Percentiles rank a stretch among this genome's conserved stretches.
Evolutionary conservation across 805 yeast genomes (phyloP).

Genomic region (Zygotorulaspora sp.): DNA sequence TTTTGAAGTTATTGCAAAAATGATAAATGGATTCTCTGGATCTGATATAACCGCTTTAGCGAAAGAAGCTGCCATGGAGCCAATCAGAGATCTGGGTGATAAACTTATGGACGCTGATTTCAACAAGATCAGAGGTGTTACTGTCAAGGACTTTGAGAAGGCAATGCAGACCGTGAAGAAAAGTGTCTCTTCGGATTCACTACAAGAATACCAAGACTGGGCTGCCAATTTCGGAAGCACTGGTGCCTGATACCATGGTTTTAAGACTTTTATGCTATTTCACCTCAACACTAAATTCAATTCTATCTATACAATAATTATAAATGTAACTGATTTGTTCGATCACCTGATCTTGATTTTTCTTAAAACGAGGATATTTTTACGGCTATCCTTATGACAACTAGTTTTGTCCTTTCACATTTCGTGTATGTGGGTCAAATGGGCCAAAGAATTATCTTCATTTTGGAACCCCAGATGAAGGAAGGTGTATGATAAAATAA

Average conservation of each 20-base stretch:
- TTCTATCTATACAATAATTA: too few relatives aligned
- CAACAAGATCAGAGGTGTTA: conserved; percentile 74
- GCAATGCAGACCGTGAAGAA: conserved; percentile 81
- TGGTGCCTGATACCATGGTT: conserved; percentile 72
- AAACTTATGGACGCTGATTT: conserved; percentile 63
- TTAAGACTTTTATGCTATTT: too few relatives aligned
- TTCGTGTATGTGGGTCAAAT: too few relatives aligned
- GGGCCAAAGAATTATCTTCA: too few relatives aligned
- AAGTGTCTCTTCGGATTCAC: conserved; percentile 80
- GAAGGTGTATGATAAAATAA: too few relatives aligned
- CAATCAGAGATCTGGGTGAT: conserved; percentile 85
- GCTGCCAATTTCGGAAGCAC: conserved; percentile 82
- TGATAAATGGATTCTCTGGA: conserved; percentile 87
- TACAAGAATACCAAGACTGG: conserved; percentile 82
- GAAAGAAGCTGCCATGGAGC: conserved; percentile 98
- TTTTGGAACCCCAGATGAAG: too few relatives aligned
- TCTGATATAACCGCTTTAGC: conserved; percentile 93
- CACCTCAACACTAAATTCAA: too few relatives aligned
- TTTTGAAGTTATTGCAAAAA: conserved; percentile 50
- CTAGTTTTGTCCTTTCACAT: too few relatives aligned
- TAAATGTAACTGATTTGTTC: too few relatives aligned
- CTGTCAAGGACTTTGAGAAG: conserved; percentile 65
- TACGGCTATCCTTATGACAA: too few relatives aligned
- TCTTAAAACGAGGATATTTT: too few relatives aligned
- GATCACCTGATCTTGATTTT: too few relatives aligned